Base-by-base conservation (phyloP, 1,284 basidiomycete genomes). In the Pulveroboletus sp. region DNA sequence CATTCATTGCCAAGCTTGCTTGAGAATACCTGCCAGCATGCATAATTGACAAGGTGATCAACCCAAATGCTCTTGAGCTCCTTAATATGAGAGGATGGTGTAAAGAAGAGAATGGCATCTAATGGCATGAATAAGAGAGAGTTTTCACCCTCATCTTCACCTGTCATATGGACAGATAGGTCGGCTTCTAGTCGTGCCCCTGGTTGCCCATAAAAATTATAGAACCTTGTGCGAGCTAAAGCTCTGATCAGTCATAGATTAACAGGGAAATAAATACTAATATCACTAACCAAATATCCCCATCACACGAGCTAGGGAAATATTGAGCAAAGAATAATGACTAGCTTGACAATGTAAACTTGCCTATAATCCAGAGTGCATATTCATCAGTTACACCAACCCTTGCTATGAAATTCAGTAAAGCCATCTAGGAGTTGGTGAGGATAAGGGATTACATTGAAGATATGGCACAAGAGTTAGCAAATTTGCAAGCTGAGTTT, bases 191-290 rank as follows among this genome's bases (percentile, higher is more conserved):
- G 11, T 32, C 40, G 39, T 16, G 48, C n/a, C 15, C 40, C 48
- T 5, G 48, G 40, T 50, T 50, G 48, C n/a, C 48, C 40, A 32
- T 19, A 46, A n/a, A 50, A 50, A 32, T 50, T 50, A n/a, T 50
- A 50, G n/a, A 50, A 46, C 9, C 39, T 49, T 10, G 26, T 9
- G n/a, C 39, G 48, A 26, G 48, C 48, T 50, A n/a, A 46, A 19
- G 26, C 6, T 16, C 40, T 8, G 16, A 15, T 49, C 2, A 49
- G 6, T 32, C 5, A 45, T 32, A 1, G n/a, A 6, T 11, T 2
- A 21, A 45, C 10, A 6, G n/a, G 13, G 26, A 19, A 16, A 26
- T 13, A 46, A n/a, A 11, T 15, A 12, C 17, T 12, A 19, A 16
- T 15, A 12, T 17, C n/a, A 32, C 26, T 2, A 2, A 49, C 48